These are phyloP conservation scores for Didymella pomorum DNA, from an alignment of 2,329 filamentous ascomycete genomes.

Conservation along the genomic window DNA sequence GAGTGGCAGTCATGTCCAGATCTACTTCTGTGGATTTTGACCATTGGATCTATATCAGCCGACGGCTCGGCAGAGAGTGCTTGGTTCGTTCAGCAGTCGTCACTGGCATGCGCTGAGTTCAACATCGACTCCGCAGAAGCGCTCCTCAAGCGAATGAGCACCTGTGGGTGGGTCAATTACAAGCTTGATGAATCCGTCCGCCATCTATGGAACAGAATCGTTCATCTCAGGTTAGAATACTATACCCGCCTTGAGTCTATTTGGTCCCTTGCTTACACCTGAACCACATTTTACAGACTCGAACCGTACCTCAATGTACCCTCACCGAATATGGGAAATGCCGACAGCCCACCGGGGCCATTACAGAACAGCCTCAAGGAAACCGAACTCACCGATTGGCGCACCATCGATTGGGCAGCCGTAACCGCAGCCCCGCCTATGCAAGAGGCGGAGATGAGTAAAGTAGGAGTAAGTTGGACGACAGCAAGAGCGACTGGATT, in stretches of 20 bases:
- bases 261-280: slow-evolving; percentile 45
- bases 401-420: slow-evolving; percentile 43
- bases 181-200: slow-evolving; percentile 46
- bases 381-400: slow-evolving; percentile 42
- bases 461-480: slow-evolving; percentile 18
- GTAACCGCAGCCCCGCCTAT: slow-evolving; percentile 6
- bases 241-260: slow-evolving; percentile 34
- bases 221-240: slow-evolving; percentile 49
- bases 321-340: slow-evolving; percentile 25
- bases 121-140: slow-evolving; percentile 35
- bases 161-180: slow-evolving; percentile 50
- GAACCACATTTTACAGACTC: slow-evolving; percentile 37
- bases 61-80: slow-evolving; percentile 41
- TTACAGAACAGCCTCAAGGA: slow-evolving; percentile 42
- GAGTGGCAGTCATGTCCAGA: slow-evolving; percentile 47
- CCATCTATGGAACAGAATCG: slow-evolving; percentile 42
- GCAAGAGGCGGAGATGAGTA: slow-evolving; percentile 1
- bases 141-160: slow-evolving; percentile 41
- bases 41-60: slow-evolving; percentile 47
- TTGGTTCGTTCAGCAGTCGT: slow-evolving; percentile 47
- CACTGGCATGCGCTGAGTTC: slow-evolving; percentile 45
- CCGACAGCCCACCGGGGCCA: slow-evolving; percentile 38
- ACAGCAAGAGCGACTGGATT: slow-evolving; percentile 10
- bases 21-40: slow-evolving; percentile 49
- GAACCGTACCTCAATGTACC: slow-evolving; percentile 35